Conservation (phyloP, 306 rosid species). For the Vachellia collinsii region DNA sequence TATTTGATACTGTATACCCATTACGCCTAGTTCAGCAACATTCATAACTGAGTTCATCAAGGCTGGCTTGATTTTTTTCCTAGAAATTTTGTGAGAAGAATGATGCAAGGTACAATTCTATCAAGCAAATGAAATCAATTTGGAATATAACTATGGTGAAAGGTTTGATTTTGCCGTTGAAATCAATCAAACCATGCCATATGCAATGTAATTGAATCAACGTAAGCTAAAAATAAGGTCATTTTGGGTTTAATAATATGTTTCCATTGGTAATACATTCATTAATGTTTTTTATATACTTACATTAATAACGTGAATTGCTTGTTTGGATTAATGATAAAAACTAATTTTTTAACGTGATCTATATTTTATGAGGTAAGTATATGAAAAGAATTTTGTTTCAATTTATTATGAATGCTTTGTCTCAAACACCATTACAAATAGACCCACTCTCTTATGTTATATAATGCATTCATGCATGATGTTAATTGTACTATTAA, state of each 20-base stretch:
- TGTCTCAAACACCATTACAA: too few relatives aligned
- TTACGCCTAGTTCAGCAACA: slow-evolving; percentile 33
- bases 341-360: too few relatives aligned
- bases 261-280: neutral
- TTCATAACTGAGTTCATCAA: slow-evolving; percentile 25
- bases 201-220: neutral
- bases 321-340: too few relatives aligned
- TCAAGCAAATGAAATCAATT: slow-evolving; percentile 1
- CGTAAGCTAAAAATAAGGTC: neutral
- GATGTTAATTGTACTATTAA: neutral
- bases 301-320: too few relatives aligned
- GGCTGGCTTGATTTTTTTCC: slow-evolving; percentile 19
- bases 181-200: neutral
- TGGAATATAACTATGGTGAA: slow-evolving; percentile 17
- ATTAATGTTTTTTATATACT: neutral
- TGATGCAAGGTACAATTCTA: slow-evolving; percentile 26
- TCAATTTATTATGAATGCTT: too few relatives aligned
- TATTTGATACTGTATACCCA: slow-evolving; percentile 80
- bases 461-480: neutral
- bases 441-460: too few relatives aligned
- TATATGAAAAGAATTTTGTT: too few relatives aligned
- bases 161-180: slow-evolving; percentile 28
- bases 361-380: too few relatives aligned
- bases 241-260: neutral
- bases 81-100: slow-evolving; percentile 7